Evolutionary conservation across 345 rosid genomes (phyloP).

Genomic region (Citrus hindsii): DNA sequence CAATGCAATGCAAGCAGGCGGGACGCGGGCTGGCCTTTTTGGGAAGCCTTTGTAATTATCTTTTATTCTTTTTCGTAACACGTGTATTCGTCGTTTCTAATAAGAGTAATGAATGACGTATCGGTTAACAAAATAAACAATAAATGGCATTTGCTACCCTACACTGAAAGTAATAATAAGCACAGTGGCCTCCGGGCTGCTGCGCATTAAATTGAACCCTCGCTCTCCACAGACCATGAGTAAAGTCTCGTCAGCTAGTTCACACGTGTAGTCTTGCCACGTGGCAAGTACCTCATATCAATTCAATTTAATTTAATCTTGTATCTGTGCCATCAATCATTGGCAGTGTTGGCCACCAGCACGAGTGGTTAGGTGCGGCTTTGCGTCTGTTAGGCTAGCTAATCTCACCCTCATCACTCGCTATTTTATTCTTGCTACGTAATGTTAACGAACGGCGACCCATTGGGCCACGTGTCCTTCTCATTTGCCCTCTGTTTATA

Average conservation of each 20-base stretch:
- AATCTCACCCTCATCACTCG: not conserved
- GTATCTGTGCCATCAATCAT: slow-evolving; percentile 21
- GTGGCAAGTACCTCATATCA: not conserved
- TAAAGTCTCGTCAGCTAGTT: not conserved
- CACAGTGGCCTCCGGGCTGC: too few relatives aligned
- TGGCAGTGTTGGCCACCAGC: slow-evolving; percentile 27
- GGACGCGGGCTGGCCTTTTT: too few relatives aligned
- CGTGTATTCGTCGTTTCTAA: too few relatives aligned
- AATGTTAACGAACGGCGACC: not conserved
- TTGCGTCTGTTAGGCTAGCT: not conserved
- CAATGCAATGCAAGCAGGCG: too few relatives aligned
- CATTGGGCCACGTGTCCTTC: not conserved
- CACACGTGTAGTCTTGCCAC: slow-evolving; percentile 9
- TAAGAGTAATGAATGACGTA: too few relatives aligned
- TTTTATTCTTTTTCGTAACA: too few relatives aligned
- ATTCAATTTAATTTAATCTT: too few relatives aligned
- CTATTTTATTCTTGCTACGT: not conserved
- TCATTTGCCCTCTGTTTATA: not conserved
- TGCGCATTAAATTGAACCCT: too few relatives aligned
- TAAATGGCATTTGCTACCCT: not conserved
- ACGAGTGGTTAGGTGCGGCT: slow-evolving; percentile 20
- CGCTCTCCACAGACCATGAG: too few relatives aligned
- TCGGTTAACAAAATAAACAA: too few relatives aligned
- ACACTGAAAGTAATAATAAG: not conserved
- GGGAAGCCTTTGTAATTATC: too few relatives aligned